Evolutionary conservation across 441 rosid species (phyloP).

Genomic region (Aleurites moluccanus): DNA sequence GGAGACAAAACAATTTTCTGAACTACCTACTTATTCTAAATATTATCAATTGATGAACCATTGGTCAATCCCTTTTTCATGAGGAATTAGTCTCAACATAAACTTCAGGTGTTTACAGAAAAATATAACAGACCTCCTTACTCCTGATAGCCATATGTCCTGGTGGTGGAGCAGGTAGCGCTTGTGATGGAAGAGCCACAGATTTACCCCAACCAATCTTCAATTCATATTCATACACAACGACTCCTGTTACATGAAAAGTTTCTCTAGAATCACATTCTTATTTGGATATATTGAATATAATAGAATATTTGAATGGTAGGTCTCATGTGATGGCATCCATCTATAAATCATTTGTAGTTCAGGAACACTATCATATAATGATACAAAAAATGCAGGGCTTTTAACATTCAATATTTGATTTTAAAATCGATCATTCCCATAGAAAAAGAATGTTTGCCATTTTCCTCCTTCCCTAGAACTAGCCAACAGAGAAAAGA

Average conservation of each 20-base stretch:
- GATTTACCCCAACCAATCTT: conserved; percentile 99
- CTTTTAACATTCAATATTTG: neutral
- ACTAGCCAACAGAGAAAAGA: too few relatives aligned
- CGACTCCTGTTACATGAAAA: conserved; percentile 62
- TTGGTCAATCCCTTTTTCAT: conserved; percentile 4
- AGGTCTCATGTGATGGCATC: conserved; percentile 2
- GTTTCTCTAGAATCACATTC: neutral
- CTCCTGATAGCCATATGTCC: conserved; percentile 99
- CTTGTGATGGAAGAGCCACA: conserved; percentile 99
- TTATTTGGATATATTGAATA: conserved; percentile 22
- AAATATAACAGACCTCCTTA: conserved; percentile 74
- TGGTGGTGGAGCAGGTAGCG: conserved; percentile 99
- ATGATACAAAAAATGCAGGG: neutral
- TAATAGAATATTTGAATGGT: conserved; percentile 14
- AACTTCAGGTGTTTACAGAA: conserved; percentile 23
- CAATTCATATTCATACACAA: conserved; percentile 93
- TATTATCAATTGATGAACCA: conserved; percentile 3
- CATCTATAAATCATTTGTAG: too few relatives aligned
- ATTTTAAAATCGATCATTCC: neutral
- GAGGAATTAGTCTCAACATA: conserved; percentile 8
- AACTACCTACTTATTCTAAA: conserved; percentile 4
- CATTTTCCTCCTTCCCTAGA: neutral
- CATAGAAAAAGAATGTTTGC: neutral
- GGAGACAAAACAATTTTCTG: conserved; percentile 15
- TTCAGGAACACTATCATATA: neutral